Evolutionary conservation across 2,329 filamentous ascomycete genomes (phyloP).

Genomic region (Ophiocordyceps unilateralis): DNA sequence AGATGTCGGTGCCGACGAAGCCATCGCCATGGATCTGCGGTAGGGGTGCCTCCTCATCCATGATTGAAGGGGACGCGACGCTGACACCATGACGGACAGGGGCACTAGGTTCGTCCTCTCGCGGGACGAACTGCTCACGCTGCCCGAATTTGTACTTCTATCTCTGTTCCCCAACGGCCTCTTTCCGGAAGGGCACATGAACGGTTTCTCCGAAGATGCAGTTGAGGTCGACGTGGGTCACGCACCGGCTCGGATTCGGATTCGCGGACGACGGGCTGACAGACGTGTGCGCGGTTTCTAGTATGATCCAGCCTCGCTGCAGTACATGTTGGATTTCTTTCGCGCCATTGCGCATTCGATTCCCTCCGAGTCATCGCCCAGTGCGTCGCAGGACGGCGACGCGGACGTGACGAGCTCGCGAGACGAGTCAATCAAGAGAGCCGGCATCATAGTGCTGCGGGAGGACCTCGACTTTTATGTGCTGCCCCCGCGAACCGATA

Average conservation of each 20-base stretch:
- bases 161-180: conserved; percentile 98
- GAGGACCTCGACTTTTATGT: conserved; percentile 97
- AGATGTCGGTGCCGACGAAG: conserved; percentile 81
- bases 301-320: conserved; percentile 91
- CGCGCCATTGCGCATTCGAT: conserved; percentile 93
- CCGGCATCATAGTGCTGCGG: conserved; percentile 89
- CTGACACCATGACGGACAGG: conserved; percentile 31
- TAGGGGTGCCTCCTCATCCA: conserved; percentile 24
- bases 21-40: conserved; percentile 88
- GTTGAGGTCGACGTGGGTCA: conserved; percentile 92
- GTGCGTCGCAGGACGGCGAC: conserved; percentile 44
- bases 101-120: conserved; percentile 89
- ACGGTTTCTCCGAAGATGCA: conserved; percentile 81
- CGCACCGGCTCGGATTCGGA: not conserved
- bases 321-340: conserved; percentile 99
- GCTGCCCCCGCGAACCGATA: conserved; percentile 73
- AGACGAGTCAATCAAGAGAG: conserved; percentile 73
- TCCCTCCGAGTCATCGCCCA: conserved; percentile 53
- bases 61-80: not conserved
- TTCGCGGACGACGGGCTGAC: not conserved
- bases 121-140: conserved; percentile 80
- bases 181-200: conserved; percentile 91
- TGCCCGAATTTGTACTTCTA: conserved; percentile 91
- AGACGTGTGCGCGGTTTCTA: conserved; percentile 30
- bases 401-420: conserved; percentile 49